phyloP scores from a whole-genome alignment of 139 green algal genomes.

The Tetraselmis chui region DNA sequence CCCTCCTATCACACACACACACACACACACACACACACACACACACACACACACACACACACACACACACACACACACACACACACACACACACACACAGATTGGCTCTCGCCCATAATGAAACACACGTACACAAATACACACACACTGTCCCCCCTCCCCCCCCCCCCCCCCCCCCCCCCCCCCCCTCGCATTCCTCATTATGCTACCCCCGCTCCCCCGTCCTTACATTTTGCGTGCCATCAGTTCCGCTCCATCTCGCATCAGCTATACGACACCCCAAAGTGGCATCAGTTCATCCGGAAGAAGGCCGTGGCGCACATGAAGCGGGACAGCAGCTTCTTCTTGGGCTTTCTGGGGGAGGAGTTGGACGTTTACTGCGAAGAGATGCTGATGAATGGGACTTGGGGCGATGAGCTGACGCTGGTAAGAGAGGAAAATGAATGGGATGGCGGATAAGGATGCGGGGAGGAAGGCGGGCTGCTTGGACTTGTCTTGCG shows the following conservation, averaged over 20 bases:
- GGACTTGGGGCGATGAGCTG: conserved; percentile 70
- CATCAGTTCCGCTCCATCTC: conserved; percentile 51
- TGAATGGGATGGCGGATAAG: background rate
- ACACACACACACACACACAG: too few species aligned
- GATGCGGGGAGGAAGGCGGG: background rate
- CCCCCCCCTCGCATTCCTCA: too few species aligned
- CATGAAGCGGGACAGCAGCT: conserved; percentile 27
- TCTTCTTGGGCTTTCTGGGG: conserved; percentile 40
- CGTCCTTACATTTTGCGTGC: too few species aligned
- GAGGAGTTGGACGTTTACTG: conserved; percentile 40
- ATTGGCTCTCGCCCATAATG: too few species aligned
- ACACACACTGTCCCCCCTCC: too few species aligned
- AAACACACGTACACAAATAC: too few species aligned
- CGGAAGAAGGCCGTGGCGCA: conserved; percentile 34
- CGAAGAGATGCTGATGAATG: conserved; percentile 30
- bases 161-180: too few species aligned
- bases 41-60: too few species aligned
- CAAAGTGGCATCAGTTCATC: conserved; percentile 39
- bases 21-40: too few species aligned
- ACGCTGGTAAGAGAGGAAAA: conserved; percentile 42
- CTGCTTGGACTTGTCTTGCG: background rate
- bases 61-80: too few species aligned
- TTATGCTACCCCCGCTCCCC: too few species aligned
- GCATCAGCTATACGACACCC: conserved; percentile 48
- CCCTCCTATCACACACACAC: too few species aligned